Evolutionary conservation across 805 yeast genomes (phyloP).

Genomic region (Metschnikowia reukaufii): DNA sequence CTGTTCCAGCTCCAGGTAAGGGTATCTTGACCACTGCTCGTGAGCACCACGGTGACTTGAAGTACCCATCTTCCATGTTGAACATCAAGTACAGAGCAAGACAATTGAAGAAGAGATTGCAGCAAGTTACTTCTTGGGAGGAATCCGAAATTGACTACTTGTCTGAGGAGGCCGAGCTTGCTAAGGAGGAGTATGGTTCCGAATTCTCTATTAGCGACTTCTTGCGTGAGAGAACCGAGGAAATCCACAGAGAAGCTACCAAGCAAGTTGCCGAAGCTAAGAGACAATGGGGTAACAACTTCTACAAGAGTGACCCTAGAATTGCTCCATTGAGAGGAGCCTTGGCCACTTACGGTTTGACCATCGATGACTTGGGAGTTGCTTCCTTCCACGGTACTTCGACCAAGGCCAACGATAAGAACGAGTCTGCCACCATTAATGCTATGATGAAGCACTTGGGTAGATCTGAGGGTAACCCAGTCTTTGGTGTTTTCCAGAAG

Average conservation of each 20-base stretch:
- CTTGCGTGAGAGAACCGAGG: slow-evolving; percentile 82
- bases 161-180: slow-evolving; percentile 65
- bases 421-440: slow-evolving; percentile 90
- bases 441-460: slow-evolving; percentile 94
- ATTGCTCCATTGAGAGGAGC: slow-evolving; percentile 98
- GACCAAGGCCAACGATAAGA: slow-evolving; percentile 97
- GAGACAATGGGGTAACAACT: slow-evolving; percentile 93
- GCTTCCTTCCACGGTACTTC: slow-evolving; percentile 99
- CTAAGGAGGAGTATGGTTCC: slow-evolving; percentile 51
- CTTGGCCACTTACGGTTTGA: slow-evolving; percentile 87
- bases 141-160: slow-evolving; percentile 74
- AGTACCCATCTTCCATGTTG: slow-evolving; percentile 76
- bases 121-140: slow-evolving; percentile 80
- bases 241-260: slow-evolving; percentile 78
- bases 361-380: slow-evolving; percentile 92
- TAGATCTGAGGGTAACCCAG: slow-evolving; percentile 96
- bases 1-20: slow-evolving; percentile 99
- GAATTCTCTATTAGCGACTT: slow-evolving; percentile 48
- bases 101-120: slow-evolving; percentile 77
- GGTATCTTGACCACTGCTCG: slow-evolving; percentile 98
- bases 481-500: slow-evolving; percentile 97
- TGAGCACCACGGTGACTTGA: slow-evolving; percentile 80
- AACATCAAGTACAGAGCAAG: slow-evolving; percentile 91
- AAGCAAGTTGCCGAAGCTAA: slow-evolving; percentile 87
- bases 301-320: slow-evolving; percentile 86